These are phyloP conservation scores for Paratinospora sagittata DNA, from an alignment of 164 flowering plant species.

Conservation along the genomic window DNA sequence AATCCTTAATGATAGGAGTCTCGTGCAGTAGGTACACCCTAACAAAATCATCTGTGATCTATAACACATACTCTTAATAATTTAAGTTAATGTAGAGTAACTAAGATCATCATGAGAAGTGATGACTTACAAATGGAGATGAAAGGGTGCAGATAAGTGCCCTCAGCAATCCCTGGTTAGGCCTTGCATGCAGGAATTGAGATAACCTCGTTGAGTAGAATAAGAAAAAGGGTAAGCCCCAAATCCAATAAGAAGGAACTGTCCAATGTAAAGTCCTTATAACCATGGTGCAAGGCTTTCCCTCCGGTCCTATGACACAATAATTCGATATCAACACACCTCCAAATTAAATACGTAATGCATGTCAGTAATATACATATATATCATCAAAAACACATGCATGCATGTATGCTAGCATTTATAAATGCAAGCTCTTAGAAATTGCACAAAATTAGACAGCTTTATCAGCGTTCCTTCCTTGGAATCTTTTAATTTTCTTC, in stretches of 20 bases:
- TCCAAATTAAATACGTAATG: not conserved
- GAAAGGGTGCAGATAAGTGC: conserved; percentile 40
- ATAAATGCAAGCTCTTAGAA: conserved; percentile 11
- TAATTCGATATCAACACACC: not conserved
- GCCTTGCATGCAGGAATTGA: conserved; percentile 76
- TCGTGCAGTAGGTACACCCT: no score
- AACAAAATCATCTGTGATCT: no score
- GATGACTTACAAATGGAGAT: conserved; percentile 60
- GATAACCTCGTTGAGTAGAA: conserved; percentile 80
- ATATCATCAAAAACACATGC: no score
- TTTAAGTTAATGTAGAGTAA: no score
- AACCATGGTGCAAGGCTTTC: conserved; percentile 89
- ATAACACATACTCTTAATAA: no score
- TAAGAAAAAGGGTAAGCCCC: conserved; percentile 88
- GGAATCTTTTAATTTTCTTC: no score
- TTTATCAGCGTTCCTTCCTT: no score
- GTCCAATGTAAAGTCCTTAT: conserved; percentile 82
- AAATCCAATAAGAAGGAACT: conserved; percentile 75
- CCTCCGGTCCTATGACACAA: conserved; percentile 49
- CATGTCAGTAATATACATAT: not conserved
- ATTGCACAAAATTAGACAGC: no score
- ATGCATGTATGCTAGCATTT: not conserved
- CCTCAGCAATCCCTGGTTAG: conserved; percentile 52
- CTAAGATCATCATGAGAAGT: not conserved
- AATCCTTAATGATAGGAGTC: no score